Conservation (phyloP, 176 grass and related monocot species). For the Alopecurus myosuroides region DNA sequence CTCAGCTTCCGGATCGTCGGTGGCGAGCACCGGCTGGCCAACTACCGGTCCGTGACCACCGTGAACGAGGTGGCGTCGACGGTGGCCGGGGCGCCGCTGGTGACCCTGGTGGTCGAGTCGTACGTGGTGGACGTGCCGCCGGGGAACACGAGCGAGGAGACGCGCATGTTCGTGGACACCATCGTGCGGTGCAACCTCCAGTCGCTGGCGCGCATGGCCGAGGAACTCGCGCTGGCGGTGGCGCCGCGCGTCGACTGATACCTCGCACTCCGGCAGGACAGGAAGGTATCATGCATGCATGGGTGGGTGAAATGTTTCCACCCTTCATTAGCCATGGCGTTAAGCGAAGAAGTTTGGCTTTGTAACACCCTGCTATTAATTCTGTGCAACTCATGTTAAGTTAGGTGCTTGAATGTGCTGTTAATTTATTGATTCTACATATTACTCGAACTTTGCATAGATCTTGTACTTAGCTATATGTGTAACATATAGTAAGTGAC, state of each 20-base stretch:
- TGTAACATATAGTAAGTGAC: neutral
- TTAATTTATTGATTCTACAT: neutral
- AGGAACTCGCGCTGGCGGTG: conserved; percentile 20
- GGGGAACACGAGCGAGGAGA: conserved; percentile 85
- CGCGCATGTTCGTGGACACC: conserved; percentile 60
- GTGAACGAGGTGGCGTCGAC: conserved; percentile 37
- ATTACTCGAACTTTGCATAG: neutral
- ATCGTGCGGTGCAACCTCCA: conserved; percentile 81
- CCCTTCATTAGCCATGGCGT: neutral
- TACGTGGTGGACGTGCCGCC: conserved; percentile 78
- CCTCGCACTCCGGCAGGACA: too few species aligned
- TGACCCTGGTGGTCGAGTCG: conserved; percentile 74
- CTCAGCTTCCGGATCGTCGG: conserved; percentile 81
- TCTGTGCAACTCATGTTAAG: neutral
- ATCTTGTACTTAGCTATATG: neutral
- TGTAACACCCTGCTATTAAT: neutral
- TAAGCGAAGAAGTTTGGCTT: neutral
- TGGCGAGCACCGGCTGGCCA: conserved; percentile 77
- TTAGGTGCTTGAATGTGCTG: neutral
- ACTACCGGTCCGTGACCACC: conserved; percentile 86
- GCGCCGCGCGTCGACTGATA: neutral
- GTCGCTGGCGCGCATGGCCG: conserved; percentile 50
- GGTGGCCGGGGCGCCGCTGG: neutral
- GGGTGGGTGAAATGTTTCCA: neutral
- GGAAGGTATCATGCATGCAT: neutral